Evolutionary conservation across 768 basidiomycete genomes (phyloP).

Genomic region (Suillus sp.): DNA sequence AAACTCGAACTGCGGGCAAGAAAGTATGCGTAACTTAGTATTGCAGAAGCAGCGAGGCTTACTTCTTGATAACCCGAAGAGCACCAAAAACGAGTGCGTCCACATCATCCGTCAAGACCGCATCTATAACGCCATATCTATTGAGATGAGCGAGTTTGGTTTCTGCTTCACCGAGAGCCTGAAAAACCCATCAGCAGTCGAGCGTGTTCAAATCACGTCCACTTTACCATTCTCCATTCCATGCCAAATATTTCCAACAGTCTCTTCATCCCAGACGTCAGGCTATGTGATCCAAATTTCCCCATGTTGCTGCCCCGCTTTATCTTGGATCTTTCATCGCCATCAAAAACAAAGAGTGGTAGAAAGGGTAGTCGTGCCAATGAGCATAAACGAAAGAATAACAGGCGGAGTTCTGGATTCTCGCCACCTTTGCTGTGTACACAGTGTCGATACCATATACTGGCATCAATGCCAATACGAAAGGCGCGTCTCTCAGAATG

Average conservation of each 20-base stretch:
- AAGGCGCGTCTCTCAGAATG: slow-evolving; percentile 38
- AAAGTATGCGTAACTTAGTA: not conserved
- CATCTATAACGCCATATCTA: slow-evolving; percentile 41
- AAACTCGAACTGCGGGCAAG: slow-evolving; percentile 18
- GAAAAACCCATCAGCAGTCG: not conserved
- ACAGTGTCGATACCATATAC: slow-evolving; percentile 37
- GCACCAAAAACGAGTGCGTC: slow-evolving; percentile 53
- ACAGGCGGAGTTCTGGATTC: slow-evolving; percentile 44
- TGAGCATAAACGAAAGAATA: slow-evolving; percentile 45
- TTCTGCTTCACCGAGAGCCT: slow-evolving; percentile 53
- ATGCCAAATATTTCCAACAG: slow-evolving; percentile 29
- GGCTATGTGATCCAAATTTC: slow-evolving; percentile 24
- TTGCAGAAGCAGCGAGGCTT: slow-evolving; percentile 16
- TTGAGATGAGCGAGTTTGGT: slow-evolving; percentile 51
- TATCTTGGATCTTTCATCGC: slow-evolving; percentile 40
- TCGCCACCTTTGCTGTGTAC: slow-evolving; percentile 32
- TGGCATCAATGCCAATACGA: slow-evolving; percentile 46
- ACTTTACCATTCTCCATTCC: slow-evolving; percentile 31
- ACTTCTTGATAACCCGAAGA: slow-evolving; percentile 43
- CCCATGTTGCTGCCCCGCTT: slow-evolving; percentile 40
- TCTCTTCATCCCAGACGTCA: slow-evolving; percentile 22
- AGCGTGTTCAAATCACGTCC: not conserved
- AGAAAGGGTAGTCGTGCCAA: slow-evolving; percentile 42
- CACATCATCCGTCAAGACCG: slow-evolving; percentile 49
- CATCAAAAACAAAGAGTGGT: slow-evolving; percentile 51